These are phyloP conservation scores for Scytalidium sp. DNA, from an alignment of 2,329 filamentous ascomycete species.

Conservation along the genomic window DNA sequence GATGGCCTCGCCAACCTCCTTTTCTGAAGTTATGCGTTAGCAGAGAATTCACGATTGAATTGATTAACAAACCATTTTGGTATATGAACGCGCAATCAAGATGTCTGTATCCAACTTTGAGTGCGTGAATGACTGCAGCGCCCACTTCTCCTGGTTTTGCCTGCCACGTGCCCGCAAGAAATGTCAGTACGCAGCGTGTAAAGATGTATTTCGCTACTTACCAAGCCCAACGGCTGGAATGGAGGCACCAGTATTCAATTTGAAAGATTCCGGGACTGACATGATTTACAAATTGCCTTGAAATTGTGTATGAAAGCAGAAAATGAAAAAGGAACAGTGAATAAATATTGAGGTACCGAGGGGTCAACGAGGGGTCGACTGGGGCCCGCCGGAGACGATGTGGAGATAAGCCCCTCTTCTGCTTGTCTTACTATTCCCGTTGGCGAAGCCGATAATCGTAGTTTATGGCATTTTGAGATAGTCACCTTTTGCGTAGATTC, in stretches of 20 bases:
- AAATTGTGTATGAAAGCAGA: slow-evolving; percentile 9
- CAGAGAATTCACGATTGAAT: neutral
- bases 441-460: no score
- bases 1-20: slow-evolving; percentile 37
- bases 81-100: slow-evolving; percentile 8
- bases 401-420: neutral
- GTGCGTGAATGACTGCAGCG: slow-evolving; percentile 51
- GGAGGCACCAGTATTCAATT: slow-evolving; percentile 21
- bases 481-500: no score
- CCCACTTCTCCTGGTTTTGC: slow-evolving; percentile 37
- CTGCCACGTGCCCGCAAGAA: slow-evolving; percentile 5
- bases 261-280: slow-evolving; percentile 9
- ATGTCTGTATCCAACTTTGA: slow-evolving; percentile 55
- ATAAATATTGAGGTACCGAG: slow-evolving; percentile 15
- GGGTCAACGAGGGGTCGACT: slow-evolving; percentile 13
- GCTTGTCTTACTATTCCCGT: neutral
- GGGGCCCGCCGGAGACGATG: slow-evolving; percentile 15
- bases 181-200: neutral
- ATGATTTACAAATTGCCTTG: slow-evolving; percentile 8
- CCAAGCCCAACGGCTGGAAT: slow-evolving; percentile 36
- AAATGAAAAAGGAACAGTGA: slow-evolving; percentile 11
- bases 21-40: slow-evolving; percentile 20
- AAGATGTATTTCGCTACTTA: neutral
- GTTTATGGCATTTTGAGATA: no score
- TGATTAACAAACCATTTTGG: slow-evolving; percentile 2